Evolutionary conservation across 2,329 filamentous ascomycete genomes (phyloP).

Genomic region (Chaetomiaceae sp.): DNA sequence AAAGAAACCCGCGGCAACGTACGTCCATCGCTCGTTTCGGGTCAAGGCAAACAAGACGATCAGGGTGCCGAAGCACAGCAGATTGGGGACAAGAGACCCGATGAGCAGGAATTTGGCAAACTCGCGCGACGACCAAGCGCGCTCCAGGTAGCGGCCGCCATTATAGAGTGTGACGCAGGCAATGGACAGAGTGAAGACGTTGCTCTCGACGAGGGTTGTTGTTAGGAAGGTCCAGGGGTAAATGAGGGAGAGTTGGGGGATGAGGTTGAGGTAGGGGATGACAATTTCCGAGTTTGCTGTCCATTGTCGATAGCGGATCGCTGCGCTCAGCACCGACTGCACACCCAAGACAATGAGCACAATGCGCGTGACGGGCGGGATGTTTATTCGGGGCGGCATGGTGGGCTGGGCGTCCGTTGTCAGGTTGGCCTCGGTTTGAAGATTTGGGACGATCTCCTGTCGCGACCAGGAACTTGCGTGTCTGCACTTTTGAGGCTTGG

Average conservation of each 20-base stretch:
- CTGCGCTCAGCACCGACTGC: conserved; percentile 78
- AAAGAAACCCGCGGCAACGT: conserved; percentile 23
- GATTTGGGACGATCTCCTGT: neutral
- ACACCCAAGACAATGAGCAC: conserved; percentile 69
- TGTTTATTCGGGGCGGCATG: conserved; percentile 82
- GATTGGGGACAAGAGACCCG: conserved; percentile 73
- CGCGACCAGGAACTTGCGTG: conserved; percentile 1
- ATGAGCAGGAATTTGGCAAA: conserved; percentile 86
- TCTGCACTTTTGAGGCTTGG: neutral
- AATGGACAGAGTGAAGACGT: conserved; percentile 78
- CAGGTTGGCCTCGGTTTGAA: neutral
- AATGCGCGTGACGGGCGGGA: conserved; percentile 84
- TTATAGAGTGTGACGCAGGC: conserved; percentile 79
- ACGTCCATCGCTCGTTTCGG: conserved; percentile 65
- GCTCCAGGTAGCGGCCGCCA: conserved; percentile 89
- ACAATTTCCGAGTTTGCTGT: conserved; percentile 59
- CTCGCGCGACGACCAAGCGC: conserved; percentile 89
- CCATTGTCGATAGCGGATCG: conserved; percentile 70
- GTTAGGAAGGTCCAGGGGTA: conserved; percentile 93
- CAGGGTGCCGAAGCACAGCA: conserved; percentile 63
- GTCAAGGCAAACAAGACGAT: conserved; percentile 69
- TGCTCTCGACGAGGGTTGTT: conserved; percentile 85
- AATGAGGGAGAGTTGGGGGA: conserved; percentile 75
- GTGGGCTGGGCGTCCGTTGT: conserved; percentile 28
- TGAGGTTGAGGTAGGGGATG: conserved; percentile 81